phyloP scores from a whole-genome alignment of 805 yeast genomes.

The Starmerella sp. region DNA sequence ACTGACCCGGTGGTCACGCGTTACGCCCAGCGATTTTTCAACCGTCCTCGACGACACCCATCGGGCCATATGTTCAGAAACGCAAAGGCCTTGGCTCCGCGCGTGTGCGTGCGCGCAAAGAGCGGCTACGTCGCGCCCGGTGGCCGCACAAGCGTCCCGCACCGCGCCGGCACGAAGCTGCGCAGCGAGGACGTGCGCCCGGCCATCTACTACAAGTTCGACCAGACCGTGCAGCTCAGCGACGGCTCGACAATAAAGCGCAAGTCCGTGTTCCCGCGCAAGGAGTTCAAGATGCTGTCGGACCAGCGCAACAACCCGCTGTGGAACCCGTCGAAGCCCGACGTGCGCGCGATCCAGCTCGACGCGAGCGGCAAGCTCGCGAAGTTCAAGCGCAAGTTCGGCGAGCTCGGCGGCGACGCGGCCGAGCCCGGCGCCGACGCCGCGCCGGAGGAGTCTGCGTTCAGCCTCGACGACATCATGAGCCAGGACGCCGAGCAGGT shows the following conservation, averaged over 20 bases:
- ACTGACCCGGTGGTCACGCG: too few species aligned
- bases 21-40: too few species aligned
- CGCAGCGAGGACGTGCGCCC: slow-evolving; percentile 76
- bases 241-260: slow-evolving; percentile 86
- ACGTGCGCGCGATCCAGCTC: slow-evolving; percentile 62
- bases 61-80: not conserved
- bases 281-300: slow-evolving; percentile 69
- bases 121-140: slow-evolving; percentile 24
- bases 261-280: slow-evolving; percentile 78
- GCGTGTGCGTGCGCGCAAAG: slow-evolving; percentile 10
- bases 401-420: slow-evolving; percentile 20
- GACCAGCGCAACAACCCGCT: slow-evolving; percentile 79
- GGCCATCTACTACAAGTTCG: slow-evolving; percentile 82
- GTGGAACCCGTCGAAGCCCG: slow-evolving; percentile 84
- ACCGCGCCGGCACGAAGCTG: slow-evolving; percentile 25
- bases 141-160: slow-evolving; percentile 20
- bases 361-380: slow-evolving; percentile 69
- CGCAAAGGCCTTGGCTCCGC: slow-evolving; percentile 1
- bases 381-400: slow-evolving; percentile 29
- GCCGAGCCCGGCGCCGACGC: not conserved
- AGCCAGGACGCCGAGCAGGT: slow-evolving; percentile 23
- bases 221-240: slow-evolving; percentile 76
- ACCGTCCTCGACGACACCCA: too few species aligned
- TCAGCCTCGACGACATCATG: slow-evolving; percentile 22
- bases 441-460: slow-evolving; percentile 1